phyloP scores from a whole-genome alignment of 305 asterid species.

The Solanum hybrid region DNA sequence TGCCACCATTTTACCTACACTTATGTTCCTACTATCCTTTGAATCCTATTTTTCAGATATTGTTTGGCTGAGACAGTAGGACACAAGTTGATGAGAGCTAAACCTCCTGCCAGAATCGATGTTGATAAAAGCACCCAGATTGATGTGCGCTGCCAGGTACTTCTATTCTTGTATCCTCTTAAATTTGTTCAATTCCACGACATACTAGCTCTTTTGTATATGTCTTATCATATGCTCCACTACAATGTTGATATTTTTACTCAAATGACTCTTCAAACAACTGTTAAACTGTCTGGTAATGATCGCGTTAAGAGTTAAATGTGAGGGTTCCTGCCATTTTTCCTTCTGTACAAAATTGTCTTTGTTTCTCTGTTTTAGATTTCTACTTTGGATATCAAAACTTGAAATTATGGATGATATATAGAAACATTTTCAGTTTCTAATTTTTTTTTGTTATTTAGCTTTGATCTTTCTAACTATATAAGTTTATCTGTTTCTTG shows the following conservation, averaged over 20 bases:
- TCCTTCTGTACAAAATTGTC: not conserved
- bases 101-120: constrained; percentile 48
- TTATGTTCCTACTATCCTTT: not conserved
- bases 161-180: constrained; percentile 3
- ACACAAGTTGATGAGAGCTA: constrained; percentile 63
- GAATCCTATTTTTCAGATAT: constrained; percentile 32
- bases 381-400: not conserved
- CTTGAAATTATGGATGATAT: not conserved
- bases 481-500: not conserved
- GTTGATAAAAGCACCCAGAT: constrained; percentile 51
- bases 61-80: constrained; percentile 87
- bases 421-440: not conserved
- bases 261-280: not conserved
- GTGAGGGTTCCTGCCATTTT: not conserved
- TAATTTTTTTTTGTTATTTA: not conserved
- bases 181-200: not conserved
- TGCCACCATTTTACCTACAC: not conserved
- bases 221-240: not conserved
- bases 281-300: not conserved
- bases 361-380: not conserved
- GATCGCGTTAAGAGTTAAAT: not conserved
- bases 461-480: not conserved
- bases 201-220: not conserved
- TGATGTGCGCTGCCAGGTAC: constrained; percentile 90
- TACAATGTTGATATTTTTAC: not conserved